phyloP scores from a whole-genome alignment of 441 rosid genomes.

The Brassica hybrid region DNA sequence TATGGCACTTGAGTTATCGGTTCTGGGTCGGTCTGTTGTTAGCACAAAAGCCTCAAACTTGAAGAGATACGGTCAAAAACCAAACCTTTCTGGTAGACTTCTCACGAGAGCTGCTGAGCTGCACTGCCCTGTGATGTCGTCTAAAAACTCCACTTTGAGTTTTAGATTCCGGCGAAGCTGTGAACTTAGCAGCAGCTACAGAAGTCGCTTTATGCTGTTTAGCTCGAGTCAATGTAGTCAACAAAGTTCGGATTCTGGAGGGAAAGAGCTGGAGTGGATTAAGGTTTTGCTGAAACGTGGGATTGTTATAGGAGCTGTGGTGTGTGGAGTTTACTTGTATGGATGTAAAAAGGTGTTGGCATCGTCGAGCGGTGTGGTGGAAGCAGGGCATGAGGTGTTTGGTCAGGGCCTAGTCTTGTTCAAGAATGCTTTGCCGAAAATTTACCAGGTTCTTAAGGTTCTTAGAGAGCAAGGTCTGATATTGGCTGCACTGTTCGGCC shows the following conservation, averaged over 20 bases:
- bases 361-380: conserved; percentile 67
- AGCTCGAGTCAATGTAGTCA: conserved; percentile 40
- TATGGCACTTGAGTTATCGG: conserved; percentile 61
- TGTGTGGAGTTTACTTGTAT: conserved; percentile 63
- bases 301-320: conserved; percentile 67
- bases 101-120: conserved; percentile 42
- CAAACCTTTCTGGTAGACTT: conserved; percentile 47
- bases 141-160: conserved; percentile 37
- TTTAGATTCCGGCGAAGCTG: conserved; percentile 39
- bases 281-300: conserved; percentile 58
- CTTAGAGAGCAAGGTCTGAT: conserved; percentile 91
- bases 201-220: conserved; percentile 42
- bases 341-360: conserved; percentile 72
- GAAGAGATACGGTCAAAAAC: conserved; percentile 46
- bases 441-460: conserved; percentile 73
- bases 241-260: conserved; percentile 28
- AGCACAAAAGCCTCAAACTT: conserved; percentile 46
- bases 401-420: conserved; percentile 67
- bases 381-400: conserved; percentile 83
- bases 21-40: conserved; percentile 54
- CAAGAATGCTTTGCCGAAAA: conserved; percentile 81
- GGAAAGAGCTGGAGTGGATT: conserved; percentile 47
- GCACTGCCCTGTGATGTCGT: conserved; percentile 42
- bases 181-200: conserved; percentile 38
- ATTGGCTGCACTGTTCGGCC: conserved; percentile 76